These are phyloP conservation scores for Boletus rex-veris DNA, from an alignment of 768 basidiomycete genomes.

Conservation along the genomic window DNA sequence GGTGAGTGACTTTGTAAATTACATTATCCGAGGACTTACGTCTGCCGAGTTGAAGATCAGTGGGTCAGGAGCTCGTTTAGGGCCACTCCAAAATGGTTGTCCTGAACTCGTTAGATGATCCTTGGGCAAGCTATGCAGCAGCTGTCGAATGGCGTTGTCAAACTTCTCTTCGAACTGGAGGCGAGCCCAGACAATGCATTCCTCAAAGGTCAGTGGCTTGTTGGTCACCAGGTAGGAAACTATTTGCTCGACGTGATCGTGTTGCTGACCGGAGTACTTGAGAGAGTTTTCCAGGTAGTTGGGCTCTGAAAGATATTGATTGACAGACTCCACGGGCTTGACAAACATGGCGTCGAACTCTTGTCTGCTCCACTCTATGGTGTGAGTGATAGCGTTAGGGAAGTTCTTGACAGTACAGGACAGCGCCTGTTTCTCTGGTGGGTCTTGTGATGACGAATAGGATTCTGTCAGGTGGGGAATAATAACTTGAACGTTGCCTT, in stretches of 20 bases:
- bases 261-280: constrained; percentile 89
- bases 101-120: constrained; percentile 89
- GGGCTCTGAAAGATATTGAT: constrained; percentile 94
- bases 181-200: constrained; percentile 96
- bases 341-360: constrained; percentile 93
- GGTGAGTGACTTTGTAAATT: constrained; percentile 8
- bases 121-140: constrained; percentile 91
- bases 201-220: constrained; percentile 93
- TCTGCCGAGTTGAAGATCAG: constrained; percentile 83
- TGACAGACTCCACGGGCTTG: constrained; percentile 90
- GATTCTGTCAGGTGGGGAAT: constrained; percentile 94
- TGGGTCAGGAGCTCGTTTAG: constrained; percentile 94
- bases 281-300: constrained; percentile 90
- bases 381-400: constrained; percentile 96
- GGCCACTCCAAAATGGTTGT: constrained; percentile 98
- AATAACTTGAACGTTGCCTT: constrained; percentile 95
- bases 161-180: constrained; percentile 94
- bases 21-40: constrained; percentile 45
- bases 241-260: constrained; percentile 86
- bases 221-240: constrained; percentile 85
- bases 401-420: constrained; percentile 99
- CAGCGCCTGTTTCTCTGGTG: constrained; percentile 95
- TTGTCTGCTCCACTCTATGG: constrained; percentile 96
- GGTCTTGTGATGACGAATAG: constrained; percentile 97
- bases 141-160: constrained; percentile 88